These are phyloP conservation scores for Aspergillus candidus DNA, from an alignment of 2,329 filamentous ascomycete genomes.

Conservation along the genomic window DNA sequence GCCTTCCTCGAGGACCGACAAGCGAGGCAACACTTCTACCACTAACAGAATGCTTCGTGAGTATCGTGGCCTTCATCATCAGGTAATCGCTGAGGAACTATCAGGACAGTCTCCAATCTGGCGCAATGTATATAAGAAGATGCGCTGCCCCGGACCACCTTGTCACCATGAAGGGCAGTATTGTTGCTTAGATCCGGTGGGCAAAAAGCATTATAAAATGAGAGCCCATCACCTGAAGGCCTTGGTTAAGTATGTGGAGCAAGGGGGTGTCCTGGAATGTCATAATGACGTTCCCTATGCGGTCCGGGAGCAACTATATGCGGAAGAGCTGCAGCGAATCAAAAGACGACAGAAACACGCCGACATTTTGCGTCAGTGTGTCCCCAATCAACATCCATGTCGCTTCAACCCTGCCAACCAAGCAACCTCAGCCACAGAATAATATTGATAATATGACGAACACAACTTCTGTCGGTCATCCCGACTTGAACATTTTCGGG, in stretches of 20 bases:
- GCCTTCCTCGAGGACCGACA: conserved; percentile 5
- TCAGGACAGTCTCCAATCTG: conserved; percentile 22
- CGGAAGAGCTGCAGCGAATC: conserved; percentile 16
- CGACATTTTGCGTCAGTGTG: too few relatives aligned
- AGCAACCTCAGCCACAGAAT: conserved; percentile 8
- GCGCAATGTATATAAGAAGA: conserved; percentile 26
- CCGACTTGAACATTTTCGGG: conserved; percentile 4
- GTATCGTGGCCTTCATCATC: conserved; percentile 13
- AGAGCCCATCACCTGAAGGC: conserved; percentile 23
- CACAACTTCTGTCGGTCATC: not conserved
- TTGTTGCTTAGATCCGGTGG: conserved; percentile 29
- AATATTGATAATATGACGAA: not conserved
- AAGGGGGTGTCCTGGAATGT: conserved; percentile 7
- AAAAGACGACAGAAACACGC: conserved; percentile 2
- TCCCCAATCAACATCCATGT: conserved; percentile 28
- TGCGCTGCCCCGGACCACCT: conserved; percentile 25
- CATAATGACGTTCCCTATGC: conserved; percentile 10
- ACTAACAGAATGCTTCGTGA: conserved; percentile 23
- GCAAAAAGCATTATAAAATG: conserved; percentile 31
- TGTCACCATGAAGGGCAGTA: conserved; percentile 23
- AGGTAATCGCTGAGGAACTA: conserved; percentile 20
- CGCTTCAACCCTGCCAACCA: conserved; percentile 15
- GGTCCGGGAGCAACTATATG: conserved; percentile 8
- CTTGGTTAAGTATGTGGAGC: conserved; percentile 23
- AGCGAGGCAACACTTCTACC: conserved; percentile 14